Evolutionary conservation across 306 rosid genomes (phyloP), one percentile per base, ranked within the genome.

Genomic region (Canavalia ensiformis): DNA sequence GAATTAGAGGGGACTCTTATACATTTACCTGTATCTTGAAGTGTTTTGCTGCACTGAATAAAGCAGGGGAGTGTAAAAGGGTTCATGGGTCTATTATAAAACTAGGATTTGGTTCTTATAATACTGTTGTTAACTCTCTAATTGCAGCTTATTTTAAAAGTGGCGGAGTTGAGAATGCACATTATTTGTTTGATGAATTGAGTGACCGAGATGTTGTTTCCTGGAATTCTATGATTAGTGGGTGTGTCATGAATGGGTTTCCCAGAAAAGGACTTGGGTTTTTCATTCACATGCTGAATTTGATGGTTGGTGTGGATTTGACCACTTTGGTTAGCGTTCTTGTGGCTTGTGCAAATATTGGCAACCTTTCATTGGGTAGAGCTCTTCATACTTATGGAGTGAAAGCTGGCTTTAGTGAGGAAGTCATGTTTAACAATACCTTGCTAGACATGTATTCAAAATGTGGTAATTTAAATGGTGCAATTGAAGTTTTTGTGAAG

Each of bases 201-300:
- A n/a, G 18, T 81, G 90, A 83, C 3, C 73, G 90, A 74, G 94
- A 94, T 83, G 91, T 89, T 12, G 82, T 93, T 69, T 86, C 97
- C 0, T 91, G 97, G 97, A 94, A 91, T 83, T 91, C 94, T 7
- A 86, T 91, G 97, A 94, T 94, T 49, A 90, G 92, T 76, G 97
- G 92, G 3, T 90, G 49, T 81, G 89, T 84, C 13, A 68, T 59
- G 65, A 91, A 90, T 30, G 88, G 85, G 49, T 81, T 79, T 58
- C 78, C 89, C 1, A 76, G 74, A 68, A 87, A 33, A 62, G 97
- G 87, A 28, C 59, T 91, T 7, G 76, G 83, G 51, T 47, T 86
- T 81, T 94, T 89, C 46, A 42, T 58, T 74, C 76, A 84, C 82
- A 91, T 94, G 91, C 30, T 90, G 37, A 7, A 63, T 68, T 70